These are phyloP conservation scores for Coemansia sp. DNA, from an alignment of 192 early-diverging fungal species.

Conservation along the genomic window DNA sequence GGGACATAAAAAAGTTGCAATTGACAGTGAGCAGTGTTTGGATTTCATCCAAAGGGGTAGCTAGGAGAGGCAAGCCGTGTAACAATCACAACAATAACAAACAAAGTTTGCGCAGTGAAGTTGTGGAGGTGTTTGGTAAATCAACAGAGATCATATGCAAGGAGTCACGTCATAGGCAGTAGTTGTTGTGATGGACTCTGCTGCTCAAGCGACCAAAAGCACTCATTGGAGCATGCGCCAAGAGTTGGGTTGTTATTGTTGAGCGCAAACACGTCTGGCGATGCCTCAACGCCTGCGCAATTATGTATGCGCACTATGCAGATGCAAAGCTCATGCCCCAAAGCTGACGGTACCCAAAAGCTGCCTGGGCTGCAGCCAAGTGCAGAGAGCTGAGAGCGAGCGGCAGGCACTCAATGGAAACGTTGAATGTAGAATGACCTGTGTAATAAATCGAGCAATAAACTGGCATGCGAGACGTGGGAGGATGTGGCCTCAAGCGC, in stretches of 20 bases:
- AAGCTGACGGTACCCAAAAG: not conserved
- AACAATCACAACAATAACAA: slow-evolving; percentile 5
- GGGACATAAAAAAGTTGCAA: slow-evolving; percentile 6
- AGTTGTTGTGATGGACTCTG: not conserved
- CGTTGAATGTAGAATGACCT: not conserved
- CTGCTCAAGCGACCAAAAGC: not conserved
- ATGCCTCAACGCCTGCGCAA: not conserved
- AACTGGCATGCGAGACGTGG: not conserved
- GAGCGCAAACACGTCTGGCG: not conserved
- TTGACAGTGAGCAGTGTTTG: not conserved
- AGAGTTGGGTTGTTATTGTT: not conserved
- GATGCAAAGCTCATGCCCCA: not conserved
- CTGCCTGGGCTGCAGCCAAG: not conserved
- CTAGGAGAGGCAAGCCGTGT: not conserved
- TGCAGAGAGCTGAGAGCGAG: not conserved
- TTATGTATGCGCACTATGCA: not conserved
- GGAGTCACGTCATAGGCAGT: not conserved
- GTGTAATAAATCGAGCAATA: not conserved
- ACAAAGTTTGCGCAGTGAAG: not conserved
- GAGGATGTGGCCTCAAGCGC: not conserved
- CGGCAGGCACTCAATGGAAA: not conserved
- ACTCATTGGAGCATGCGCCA: not conserved
- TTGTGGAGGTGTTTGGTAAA: not conserved
- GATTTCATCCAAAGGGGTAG: not conserved
- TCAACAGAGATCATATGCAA: not conserved